phyloP scores from a whole-genome alignment of 495 filamentous ascomycete species.

The Daldinia bambusicola region DNA sequence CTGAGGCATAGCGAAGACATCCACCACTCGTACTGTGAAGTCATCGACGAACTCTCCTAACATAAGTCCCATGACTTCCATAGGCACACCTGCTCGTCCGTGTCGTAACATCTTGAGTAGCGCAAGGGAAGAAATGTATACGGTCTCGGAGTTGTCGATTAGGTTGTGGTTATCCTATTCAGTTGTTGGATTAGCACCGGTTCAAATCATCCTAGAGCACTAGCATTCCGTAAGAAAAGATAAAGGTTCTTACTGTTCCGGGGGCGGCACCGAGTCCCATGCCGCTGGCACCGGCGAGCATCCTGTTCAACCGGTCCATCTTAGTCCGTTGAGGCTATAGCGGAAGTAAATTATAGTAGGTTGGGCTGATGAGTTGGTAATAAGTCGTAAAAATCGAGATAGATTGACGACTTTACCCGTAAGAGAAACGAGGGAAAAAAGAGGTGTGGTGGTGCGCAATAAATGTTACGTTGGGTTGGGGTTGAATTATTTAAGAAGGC shows the following conservation, averaged over 20 bases:
- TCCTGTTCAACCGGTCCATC: conserved; percentile 89
- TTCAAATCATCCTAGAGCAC: neutral
- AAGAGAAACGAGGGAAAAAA: neutral
- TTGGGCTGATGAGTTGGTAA: neutral
- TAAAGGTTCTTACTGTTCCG: conserved; percentile 72
- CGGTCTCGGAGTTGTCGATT: conserved; percentile 98
- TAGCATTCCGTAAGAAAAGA: neutral
- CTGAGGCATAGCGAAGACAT: conserved; percentile 99
- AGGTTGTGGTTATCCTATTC: conserved; percentile 84
- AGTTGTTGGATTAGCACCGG: conserved; percentile 21
- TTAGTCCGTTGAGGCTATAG: conserved; percentile 33
- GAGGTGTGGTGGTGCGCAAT: neutral
- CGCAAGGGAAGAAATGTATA: conserved; percentile 97
- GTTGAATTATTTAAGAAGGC: conserved; percentile 17
- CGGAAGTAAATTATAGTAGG: conserved; percentile 14
- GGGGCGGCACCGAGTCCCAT: conserved; percentile 79
- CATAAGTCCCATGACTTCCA: conserved; percentile 99
- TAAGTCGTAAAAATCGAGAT: neutral
- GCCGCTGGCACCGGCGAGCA: conserved; percentile 81
- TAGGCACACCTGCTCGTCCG: conserved; percentile 95
- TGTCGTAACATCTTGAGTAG: conserved; percentile 98
- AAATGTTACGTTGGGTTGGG: conserved; percentile 23
- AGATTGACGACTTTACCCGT: neutral
- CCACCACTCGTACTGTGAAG: conserved; percentile 96
- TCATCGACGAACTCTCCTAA: conserved; percentile 98